phyloP scores from a whole-genome alignment of 2,329 filamentous ascomycete species.

The Fusarium metavorans region DNA sequence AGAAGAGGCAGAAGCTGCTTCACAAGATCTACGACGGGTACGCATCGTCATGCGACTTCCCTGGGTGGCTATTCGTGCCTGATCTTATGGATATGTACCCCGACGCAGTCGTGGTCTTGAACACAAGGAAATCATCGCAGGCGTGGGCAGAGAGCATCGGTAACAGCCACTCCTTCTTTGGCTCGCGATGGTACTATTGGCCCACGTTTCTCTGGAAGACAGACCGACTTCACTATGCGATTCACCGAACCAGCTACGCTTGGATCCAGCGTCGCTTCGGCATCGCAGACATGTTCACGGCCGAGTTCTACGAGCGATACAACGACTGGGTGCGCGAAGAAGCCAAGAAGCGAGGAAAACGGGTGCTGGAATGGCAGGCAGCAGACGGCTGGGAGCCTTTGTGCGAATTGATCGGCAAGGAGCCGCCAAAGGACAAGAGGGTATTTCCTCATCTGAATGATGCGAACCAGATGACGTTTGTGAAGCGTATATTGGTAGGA shows the following conservation, averaged over 20 bases:
- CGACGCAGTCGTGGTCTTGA: conserved; percentile 48
- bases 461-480: conserved; percentile 5
- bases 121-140: conserved; percentile 38
- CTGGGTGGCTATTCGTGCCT: conserved; percentile 45
- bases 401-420: conserved; percentile 48
- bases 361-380: conserved; percentile 37
- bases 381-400: conserved; percentile 56
- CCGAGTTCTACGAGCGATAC: conserved; percentile 25
- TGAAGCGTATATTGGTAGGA: conserved; percentile 2
- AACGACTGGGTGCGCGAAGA: conserved; percentile 44
- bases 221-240: conserved; percentile 43
- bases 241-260: conserved; percentile 17
- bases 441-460: conserved; percentile 17
- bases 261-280: neutral
- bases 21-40: conserved; percentile 47
- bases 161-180: conserved; percentile 42
- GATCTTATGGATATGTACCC: conserved; percentile 55
- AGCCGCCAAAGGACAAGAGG: conserved; percentile 2
- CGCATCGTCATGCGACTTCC: conserved; percentile 44
- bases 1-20: conserved; percentile 45
- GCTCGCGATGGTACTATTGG: conserved; percentile 34
- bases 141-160: conserved; percentile 43
- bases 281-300: conserved; percentile 1
- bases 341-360: conserved; percentile 44
- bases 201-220: conserved; percentile 39